Evolutionary conservation across 345 rosid genomes (phyloP), one percentile per base, ranked within the genome.

Genomic region (Syzygium grande): DNA sequence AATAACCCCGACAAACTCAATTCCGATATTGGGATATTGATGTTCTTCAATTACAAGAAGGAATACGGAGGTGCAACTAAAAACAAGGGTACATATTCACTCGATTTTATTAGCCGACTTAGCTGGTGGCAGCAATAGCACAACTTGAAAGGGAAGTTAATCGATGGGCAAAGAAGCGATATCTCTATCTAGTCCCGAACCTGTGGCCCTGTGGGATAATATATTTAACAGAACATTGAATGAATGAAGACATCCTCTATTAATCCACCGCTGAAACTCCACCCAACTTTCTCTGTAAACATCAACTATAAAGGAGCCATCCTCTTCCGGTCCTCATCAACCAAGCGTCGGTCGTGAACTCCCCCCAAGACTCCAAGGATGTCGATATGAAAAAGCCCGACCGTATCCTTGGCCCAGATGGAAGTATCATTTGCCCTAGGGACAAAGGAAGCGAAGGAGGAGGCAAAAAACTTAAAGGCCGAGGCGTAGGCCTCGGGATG

Each of bases 381-480:
- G 88, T 29, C 19, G 95, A 93, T 59, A 88, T 89, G 90, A 95
- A 94, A 88, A 95, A 94, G 90, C 96, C 98, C 30, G 91, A 94
- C 68, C 93, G 91, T 87, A 85, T 93, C 61, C 38, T 90, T 80
- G 90, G 88, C 52, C 86, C 90, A 38, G 94, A 89, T 14, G 87
- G 54, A 86, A 89, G 93, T 61, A 84, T 91, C 68, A 92, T 91
- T 34, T 34, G 38, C 38, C 38, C 38, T 34, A 34, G 3, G 38
- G 38, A 34, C 38, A 34, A 34, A 34, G 38, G 38, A 34, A 34
- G 38, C 38, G 38, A 34, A 34, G 38, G 38, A 34, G 38, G 38
- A 34, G 38, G 38, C 38, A 34, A 34, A 34, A 34, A 34, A 34
- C 38, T 34, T 34, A 34, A 34, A 34, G 2, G 38, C 38, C 38